Evolutionary conservation across 352 stramenopile genomes (phyloP), one percentile per base, ranked within the genome.

Genomic region (Phytophthora hybrid): DNA sequence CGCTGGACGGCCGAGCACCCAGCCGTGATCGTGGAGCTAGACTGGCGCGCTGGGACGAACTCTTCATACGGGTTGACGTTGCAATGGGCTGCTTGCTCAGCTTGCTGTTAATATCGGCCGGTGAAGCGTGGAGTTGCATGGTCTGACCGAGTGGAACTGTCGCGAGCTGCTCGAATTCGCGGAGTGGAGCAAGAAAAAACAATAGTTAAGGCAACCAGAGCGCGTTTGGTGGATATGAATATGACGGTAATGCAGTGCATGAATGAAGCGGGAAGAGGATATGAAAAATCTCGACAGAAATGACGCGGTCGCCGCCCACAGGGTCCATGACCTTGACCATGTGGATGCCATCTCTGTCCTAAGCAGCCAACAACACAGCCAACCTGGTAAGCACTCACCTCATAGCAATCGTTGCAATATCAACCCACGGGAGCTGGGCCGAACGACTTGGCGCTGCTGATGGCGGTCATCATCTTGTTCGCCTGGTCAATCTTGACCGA

Each of bases 201-300:
- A 18, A 51, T 29, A 61, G 78, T 92, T 84, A 93, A 91, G 83
- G 73, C 72, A 70, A 66, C 19, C 19, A 16, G 14, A n/a, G 39
- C 16, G 39, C 39, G 11, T 1, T 47, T 47, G 10, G 39, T n/a
- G 39, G 14, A 47, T 47, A 39, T 39, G 39, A n/a, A n/a, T n/a
- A n/a, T n/a, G n/a, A n/a, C n/a, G n/a, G n/a, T 4, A 41, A 4
- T 13, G 34, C 14, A 19, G 14, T 49, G 41, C 41, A 49, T 49
- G 26, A 47, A 19, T 11, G 19, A 66, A 73, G 37, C 5, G 41
- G 26, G 55, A 16, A 71, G 31, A 84, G 81, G 86, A 93, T 93
- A 93, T 93, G 75, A 57, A 93, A 93, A 54, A 84, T 87, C 66
- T 92, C 86, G 55, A 93, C 83, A 13, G 83, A 89, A 34, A 93